Evolutionary conservation across 2,329 filamentous ascomycete genomes (phyloP).

Genomic region (Fusarium incarnatum): DNA sequence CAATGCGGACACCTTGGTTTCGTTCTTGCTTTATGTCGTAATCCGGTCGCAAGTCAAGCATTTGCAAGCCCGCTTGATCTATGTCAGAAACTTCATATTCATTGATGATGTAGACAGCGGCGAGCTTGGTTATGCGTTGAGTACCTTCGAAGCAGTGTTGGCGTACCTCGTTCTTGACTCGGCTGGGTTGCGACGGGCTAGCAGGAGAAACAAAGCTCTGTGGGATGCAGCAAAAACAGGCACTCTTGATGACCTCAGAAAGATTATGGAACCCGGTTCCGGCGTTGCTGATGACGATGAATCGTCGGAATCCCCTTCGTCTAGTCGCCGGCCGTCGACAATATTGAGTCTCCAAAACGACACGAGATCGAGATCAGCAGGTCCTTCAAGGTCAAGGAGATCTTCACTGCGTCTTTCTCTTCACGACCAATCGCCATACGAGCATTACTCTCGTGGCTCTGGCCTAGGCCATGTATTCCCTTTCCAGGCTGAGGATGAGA

Average conservation of each 20-base stretch:
- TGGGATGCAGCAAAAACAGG: slow-evolving; percentile 90
- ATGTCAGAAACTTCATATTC: slow-evolving; percentile 97
- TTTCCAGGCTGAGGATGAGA: slow-evolving; percentile 72
- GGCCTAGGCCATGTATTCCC: slow-evolving; percentile 89
- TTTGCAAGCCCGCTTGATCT: slow-evolving; percentile 88
- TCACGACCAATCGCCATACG: slow-evolving; percentile 50
- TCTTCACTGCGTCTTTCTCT: slow-evolving; percentile 56
- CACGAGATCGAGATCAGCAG: slow-evolving; percentile 41
- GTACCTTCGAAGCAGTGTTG: slow-evolving; percentile 94
- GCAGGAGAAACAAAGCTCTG: slow-evolving; percentile 83
- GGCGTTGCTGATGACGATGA: slow-evolving; percentile 63
- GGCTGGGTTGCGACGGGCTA: slow-evolving; percentile 82
- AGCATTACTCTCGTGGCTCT: slow-evolving; percentile 66
- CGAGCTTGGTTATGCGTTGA: slow-evolving; percentile 94
- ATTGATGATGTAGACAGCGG: slow-evolving; percentile 97
- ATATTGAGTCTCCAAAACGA: slow-evolving; percentile 62
- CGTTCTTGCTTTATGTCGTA: slow-evolving; percentile 88
- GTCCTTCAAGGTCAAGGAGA: slow-evolving; percentile 48
- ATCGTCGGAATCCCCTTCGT: slow-evolving; percentile 52
- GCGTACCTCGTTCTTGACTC: slow-evolving; percentile 89
- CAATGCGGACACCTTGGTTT: slow-evolving; percentile 93
- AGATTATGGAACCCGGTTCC: slow-evolving; percentile 79
- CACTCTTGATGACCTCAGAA: slow-evolving; percentile 77
- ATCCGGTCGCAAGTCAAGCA: slow-evolving; percentile 90
- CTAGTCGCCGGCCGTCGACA: slow-evolving; percentile 59